Percentiles rank a stretch among this genome's conserved stretches.
phyloP scores from a whole-genome alignment of 768 basidiomycete genomes.

The Leccinum ochraceum region DNA sequence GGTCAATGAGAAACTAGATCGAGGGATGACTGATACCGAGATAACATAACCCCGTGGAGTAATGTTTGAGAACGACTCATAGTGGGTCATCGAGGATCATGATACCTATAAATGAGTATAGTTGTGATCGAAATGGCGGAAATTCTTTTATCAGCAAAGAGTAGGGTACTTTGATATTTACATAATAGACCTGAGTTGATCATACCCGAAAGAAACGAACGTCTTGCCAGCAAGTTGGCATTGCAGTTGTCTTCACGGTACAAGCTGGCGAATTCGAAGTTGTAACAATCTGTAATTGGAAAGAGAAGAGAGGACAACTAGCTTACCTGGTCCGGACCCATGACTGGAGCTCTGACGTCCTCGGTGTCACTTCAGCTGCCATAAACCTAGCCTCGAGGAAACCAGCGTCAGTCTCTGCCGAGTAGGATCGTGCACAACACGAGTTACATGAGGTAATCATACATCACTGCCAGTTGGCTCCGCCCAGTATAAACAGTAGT shows the following conservation, averaged over 20 bases:
- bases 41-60: background rate
- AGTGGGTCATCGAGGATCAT: background rate
- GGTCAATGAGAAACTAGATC: background rate
- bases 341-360: too few relatives aligned
- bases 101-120: background rate
- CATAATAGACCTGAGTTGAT: too few relatives aligned
- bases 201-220: too few relatives aligned
- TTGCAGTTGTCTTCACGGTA: background rate
- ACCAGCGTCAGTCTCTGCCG: background rate
- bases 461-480: slow-evolving; percentile 2
- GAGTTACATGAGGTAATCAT: slow-evolving; percentile 24
- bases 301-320: background rate
- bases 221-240: too few relatives aligned
- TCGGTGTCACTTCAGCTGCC: background rate
- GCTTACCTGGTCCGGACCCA: too few relatives aligned
- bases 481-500: slow-evolving; percentile 14
- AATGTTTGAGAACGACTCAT: background rate
- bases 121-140: background rate
- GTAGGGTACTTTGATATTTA: background rate
- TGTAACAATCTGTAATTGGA: background rate
- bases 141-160: background rate
- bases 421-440: background rate
- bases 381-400: background rate
- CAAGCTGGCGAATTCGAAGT: background rate
- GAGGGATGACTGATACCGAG: background rate